phyloP scores from a whole-genome alignment of 257 asterid species.

The Striga asiatica region DNA sequence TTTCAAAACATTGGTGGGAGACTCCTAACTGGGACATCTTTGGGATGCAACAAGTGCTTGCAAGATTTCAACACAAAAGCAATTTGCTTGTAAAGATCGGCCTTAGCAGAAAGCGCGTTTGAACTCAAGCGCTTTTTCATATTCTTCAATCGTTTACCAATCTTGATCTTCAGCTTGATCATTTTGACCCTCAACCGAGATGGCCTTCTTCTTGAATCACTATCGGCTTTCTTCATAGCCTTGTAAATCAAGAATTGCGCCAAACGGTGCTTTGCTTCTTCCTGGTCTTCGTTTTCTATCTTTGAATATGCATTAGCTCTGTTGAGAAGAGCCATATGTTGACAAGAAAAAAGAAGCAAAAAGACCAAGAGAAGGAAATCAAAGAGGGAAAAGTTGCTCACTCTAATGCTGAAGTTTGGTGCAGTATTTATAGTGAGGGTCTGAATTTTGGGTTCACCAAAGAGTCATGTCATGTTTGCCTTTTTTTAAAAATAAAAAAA shows the following conservation, averaged over 20 bases:
- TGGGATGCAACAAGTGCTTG: conserved; percentile 39
- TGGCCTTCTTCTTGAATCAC: conserved; percentile 22
- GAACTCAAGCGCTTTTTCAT: conserved; percentile 39
- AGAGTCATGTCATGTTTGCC: neutral
- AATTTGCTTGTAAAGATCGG: conserved; percentile 33
- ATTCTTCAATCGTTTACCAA: conserved; percentile 47
- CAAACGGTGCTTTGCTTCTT: conserved; percentile 37
- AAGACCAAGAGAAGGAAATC: neutral
- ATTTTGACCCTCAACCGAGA: conserved; percentile 59
- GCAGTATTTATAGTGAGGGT: conserved; percentile 31
- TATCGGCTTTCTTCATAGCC: conserved; percentile 43
- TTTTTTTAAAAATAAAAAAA: neutral
- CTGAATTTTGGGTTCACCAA: neutral
- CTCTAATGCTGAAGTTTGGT: conserved; percentile 10
- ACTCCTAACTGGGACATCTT: conserved; percentile 14
- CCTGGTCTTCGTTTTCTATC: conserved; percentile 49
- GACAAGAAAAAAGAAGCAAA: no score
- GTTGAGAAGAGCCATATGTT: conserved; percentile 26
- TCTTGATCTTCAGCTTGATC: conserved; percentile 45
- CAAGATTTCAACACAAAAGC: conserved; percentile 36
- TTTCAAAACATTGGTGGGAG: conserved; percentile 16
- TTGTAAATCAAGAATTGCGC: conserved; percentile 82
- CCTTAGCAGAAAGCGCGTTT: conserved; percentile 25
- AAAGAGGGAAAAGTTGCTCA: neutral
- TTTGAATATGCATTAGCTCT: conserved; percentile 36